Evolutionary conservation across 116 monocot genomes (phyloP).

Genomic region (Papilionanthe hybrid): DNA sequence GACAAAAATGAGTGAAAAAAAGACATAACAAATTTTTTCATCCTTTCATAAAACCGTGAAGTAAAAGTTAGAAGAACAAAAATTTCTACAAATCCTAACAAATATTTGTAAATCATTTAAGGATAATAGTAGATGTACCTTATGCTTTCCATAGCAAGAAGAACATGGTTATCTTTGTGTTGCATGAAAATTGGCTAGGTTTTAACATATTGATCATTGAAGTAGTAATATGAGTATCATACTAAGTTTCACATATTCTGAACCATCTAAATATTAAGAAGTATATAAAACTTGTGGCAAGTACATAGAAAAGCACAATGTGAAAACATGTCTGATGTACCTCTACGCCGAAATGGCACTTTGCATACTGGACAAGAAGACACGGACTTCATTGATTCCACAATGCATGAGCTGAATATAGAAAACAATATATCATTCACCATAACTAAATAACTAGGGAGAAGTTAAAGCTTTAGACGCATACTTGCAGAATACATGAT

Average conservation of each 20-base stretch:
- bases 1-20: no score
- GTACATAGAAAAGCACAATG: not conserved
- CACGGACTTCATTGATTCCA: constrained; percentile 57
- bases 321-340: constrained; percentile 20
- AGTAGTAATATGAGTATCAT: no score
- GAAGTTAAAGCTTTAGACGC: not conserved
- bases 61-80: no score
- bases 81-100: no score
- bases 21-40: no score
- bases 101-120: no score
- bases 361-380: constrained; percentile 85
- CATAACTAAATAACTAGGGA: not conserved
- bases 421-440: not conserved
- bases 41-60: no score
- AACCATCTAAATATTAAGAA: not conserved
- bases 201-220: no score
- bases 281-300: not conserved
- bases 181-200: no score
- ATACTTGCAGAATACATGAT: constrained; percentile 94
- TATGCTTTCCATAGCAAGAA: no score
- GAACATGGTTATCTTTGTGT: no score
- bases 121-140: no score
- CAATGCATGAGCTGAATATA: constrained; percentile 56
- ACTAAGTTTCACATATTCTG: not conserved
- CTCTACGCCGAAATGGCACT: constrained; percentile 76